These are phyloP conservation scores for Thalia dealbata DNA, from an alignment of 176 grass and related monocot genomes.

Conservation along the genomic window DNA sequence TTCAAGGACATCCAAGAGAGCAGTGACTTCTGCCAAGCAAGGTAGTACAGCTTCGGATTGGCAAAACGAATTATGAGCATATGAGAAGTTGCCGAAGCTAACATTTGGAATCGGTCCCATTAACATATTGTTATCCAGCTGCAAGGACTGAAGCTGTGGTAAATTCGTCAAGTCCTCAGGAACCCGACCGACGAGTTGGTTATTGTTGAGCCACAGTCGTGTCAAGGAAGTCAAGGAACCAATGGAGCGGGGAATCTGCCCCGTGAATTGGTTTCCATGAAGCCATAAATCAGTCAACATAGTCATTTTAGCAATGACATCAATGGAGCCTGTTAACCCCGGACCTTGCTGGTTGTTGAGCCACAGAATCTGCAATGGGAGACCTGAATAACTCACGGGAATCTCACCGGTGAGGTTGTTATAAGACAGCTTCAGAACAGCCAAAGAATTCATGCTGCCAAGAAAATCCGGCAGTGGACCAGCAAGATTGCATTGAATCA, in stretches of 20 bases:
- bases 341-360: constrained; percentile 63
- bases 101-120: constrained; percentile 7
- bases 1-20: constrained; percentile 1
- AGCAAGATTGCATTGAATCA: constrained; percentile 30
- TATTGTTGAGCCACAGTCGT: constrained; percentile 43
- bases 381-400: constrained; percentile 25
- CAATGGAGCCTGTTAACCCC: constrained; percentile 47
- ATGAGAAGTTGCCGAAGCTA: neutral
- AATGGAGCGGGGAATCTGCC: constrained; percentile 47
- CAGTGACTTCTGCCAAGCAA: constrained; percentile 4
- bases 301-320: constrained; percentile 37
- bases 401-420: constrained; percentile 46
- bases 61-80: constrained; percentile 13
- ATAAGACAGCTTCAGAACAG: constrained; percentile 47
- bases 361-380: constrained; percentile 50
- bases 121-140: neutral
- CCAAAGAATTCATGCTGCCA: constrained; percentile 33
- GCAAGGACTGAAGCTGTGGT: neutral
- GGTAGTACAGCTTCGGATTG: neutral
- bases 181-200: constrained; percentile 52
- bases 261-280: constrained; percentile 71
- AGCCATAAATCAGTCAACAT: constrained; percentile 48
- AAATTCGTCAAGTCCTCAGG: constrained; percentile 11
- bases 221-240: constrained; percentile 24
- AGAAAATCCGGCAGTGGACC: constrained; percentile 44